Evolutionary conservation across 2,329 filamentous ascomycete species (phyloP).

Genomic region (Fusarium mexicanum): DNA sequence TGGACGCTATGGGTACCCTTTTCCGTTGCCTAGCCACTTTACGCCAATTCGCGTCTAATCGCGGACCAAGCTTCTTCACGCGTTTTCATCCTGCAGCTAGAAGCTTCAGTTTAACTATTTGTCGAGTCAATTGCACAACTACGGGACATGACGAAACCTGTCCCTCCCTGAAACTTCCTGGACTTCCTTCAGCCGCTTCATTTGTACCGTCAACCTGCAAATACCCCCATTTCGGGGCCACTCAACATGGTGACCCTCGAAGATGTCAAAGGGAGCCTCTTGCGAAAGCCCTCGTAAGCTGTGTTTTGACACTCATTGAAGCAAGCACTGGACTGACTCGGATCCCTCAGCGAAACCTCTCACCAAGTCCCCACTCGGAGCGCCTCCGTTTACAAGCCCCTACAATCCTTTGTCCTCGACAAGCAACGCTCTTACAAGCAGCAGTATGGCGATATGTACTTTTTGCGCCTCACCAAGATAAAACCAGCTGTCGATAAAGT

Average conservation of each 20-base stretch:
- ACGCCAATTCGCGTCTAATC: slow-evolving; percentile 40
- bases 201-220: background rate
- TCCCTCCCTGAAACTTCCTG: background rate
- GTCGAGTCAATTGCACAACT: slow-evolving; percentile 1
- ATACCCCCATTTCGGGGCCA: background rate
- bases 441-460: slow-evolving; percentile 98
- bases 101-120: slow-evolving; percentile 2
- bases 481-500: slow-evolving; percentile 83
- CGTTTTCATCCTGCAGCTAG: slow-evolving; percentile 19
- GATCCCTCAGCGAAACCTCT: slow-evolving; percentile 44
- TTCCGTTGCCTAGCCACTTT: slow-evolving; percentile 41
- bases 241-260: slow-evolving; percentile 49
- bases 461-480: slow-evolving; percentile 85
- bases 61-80: slow-evolving; percentile 33
- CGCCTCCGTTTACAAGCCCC: slow-evolving; percentile 73
- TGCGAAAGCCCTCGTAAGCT: slow-evolving; percentile 48
- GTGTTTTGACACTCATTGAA: background rate
- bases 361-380: slow-evolving; percentile 60
- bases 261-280: slow-evolving; percentile 47
- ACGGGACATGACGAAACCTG: background rate
- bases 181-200: background rate
- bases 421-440: slow-evolving; percentile 83
- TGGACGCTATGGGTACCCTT: background rate
- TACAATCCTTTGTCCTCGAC: slow-evolving; percentile 78
- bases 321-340: background rate